phyloP scores from a whole-genome alignment of 805 yeast genomes.

The Zygosaccharomyces bailii region DNA sequence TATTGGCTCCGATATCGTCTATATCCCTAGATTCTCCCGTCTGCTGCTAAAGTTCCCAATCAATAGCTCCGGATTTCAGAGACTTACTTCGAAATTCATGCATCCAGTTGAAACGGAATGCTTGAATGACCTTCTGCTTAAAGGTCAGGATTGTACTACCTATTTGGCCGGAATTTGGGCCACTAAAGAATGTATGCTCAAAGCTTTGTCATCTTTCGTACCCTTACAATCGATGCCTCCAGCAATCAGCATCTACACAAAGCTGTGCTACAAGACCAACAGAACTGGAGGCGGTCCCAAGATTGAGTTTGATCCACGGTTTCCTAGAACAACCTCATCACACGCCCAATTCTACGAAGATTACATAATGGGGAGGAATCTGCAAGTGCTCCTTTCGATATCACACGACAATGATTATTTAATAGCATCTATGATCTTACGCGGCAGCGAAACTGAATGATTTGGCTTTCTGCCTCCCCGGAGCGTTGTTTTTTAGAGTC shows the following conservation, averaged over 20 bases:
- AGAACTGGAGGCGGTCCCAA: constrained; percentile 19
- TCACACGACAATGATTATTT: constrained; percentile 34
- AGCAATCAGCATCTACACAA: constrained; percentile 30
- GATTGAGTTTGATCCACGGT: constrained; percentile 15
- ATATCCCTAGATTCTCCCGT: constrained; percentile 26
- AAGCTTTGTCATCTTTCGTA: constrained; percentile 21
- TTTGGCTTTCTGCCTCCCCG: not conserved
- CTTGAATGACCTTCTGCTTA: constrained; percentile 13
- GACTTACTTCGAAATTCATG: constrained; percentile 30
- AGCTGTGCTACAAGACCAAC: constrained; percentile 24
- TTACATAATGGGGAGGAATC: constrained; percentile 13
- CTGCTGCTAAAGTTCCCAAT: constrained; percentile 19
- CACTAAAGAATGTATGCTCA: constrained; percentile 29
- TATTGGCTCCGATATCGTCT: constrained; percentile 32
- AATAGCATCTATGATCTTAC: constrained; percentile 16
- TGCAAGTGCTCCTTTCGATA: constrained; percentile 22
- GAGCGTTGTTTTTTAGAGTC: not conserved
- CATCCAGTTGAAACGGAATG: constrained; percentile 14
- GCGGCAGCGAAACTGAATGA: not conserved
- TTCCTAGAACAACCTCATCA: not conserved
- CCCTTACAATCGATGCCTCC: constrained; percentile 24
- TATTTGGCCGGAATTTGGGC: constrained; percentile 36
- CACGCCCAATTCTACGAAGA: constrained; percentile 15
- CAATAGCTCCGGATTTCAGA: constrained; percentile 11
- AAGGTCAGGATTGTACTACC: not conserved